These are phyloP conservation scores for Teratosphaeria viscida DNA, from an alignment of 2,329 filamentous ascomycete genomes.

Conservation along the genomic window DNA sequence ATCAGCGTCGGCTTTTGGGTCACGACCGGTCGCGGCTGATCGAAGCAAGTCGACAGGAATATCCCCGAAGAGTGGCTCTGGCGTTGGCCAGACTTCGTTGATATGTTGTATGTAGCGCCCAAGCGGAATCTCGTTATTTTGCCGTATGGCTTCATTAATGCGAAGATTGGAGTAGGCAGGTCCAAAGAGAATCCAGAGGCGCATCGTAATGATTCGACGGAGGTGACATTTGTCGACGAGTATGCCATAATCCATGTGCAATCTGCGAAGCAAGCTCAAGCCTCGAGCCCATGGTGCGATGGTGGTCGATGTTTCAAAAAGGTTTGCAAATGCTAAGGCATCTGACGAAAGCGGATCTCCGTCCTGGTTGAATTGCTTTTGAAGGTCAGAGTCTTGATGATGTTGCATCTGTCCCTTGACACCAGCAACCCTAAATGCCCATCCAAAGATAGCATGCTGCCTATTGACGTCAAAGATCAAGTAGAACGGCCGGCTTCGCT, in stretches of 20 bases:
- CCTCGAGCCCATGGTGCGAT: conserved; percentile 21
- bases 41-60: neutral
- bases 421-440: conserved; percentile 19
- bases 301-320: neutral
- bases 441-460: conserved; percentile 22
- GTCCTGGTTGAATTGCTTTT: neutral
- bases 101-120: conserved; percentile 21
- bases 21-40: conserved; percentile 6
- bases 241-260: conserved; percentile 15
- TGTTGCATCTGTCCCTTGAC: neutral
- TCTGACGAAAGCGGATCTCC: neutral
- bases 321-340: neutral
- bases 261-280: conserved; percentile 16
- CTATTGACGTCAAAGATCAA: conserved; percentile 7
- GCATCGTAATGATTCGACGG: conserved; percentile 14
- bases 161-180: conserved; percentile 16
- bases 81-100: conserved; percentile 17
- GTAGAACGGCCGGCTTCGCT: neutral
- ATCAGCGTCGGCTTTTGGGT: neutral
- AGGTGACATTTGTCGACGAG: conserved; percentile 9
- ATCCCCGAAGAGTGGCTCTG: neutral
- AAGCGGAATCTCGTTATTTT: conserved; percentile 15
- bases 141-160: conserved; percentile 12
- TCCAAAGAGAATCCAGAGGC: conserved; percentile 28
- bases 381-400: neutral